Conservation (phyloP, 2,329 filamentous ascomycete species). For the Furcasterigmium sp. region DNA sequence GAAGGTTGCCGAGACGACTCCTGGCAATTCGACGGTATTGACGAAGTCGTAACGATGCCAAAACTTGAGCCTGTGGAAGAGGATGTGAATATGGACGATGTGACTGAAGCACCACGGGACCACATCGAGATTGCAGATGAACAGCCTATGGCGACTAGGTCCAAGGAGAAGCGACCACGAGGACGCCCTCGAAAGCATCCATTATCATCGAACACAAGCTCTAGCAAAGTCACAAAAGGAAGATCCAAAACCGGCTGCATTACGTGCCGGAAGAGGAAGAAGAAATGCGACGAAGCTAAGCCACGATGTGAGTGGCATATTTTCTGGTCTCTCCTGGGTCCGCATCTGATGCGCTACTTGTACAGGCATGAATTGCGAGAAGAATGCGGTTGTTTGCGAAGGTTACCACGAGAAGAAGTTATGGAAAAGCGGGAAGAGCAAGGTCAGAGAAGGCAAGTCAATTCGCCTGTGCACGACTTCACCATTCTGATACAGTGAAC, state of each 20-base stretch:
- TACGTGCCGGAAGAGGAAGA: conserved; percentile 63
- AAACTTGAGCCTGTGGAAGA: conserved; percentile 56
- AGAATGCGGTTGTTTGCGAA: conserved; percentile 88
- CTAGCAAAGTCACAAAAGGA: conserved; percentile 73
- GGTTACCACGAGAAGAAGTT: conserved; percentile 82
- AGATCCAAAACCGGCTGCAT: conserved; percentile 65
- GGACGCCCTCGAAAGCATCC: conserved; percentile 82
- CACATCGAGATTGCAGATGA: not conserved
- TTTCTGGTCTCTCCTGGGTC: not conserved
- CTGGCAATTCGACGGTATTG: conserved; percentile 39
- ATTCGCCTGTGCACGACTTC: not conserved
- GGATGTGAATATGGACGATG: conserved; percentile 46
- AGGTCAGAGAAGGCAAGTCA: conserved; percentile 58
- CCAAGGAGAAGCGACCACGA: conserved; percentile 59
- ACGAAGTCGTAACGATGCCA: conserved; percentile 40
- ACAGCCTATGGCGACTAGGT: conserved; percentile 7
- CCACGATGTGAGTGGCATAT: conserved; percentile 50
- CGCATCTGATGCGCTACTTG: conserved; percentile 10
- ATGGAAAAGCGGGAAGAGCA: conserved; percentile 82
- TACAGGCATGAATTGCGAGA: conserved; percentile 79
- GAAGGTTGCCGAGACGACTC: conserved; percentile 33
- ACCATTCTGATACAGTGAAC: not conserved
- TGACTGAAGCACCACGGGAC: conserved; percentile 37
- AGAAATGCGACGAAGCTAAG: conserved; percentile 68
- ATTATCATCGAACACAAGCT: conserved; percentile 47